Evolutionary conservation across 2,329 filamentous ascomycete species (phyloP).

Genomic region (Aciculosporium take): DNA sequence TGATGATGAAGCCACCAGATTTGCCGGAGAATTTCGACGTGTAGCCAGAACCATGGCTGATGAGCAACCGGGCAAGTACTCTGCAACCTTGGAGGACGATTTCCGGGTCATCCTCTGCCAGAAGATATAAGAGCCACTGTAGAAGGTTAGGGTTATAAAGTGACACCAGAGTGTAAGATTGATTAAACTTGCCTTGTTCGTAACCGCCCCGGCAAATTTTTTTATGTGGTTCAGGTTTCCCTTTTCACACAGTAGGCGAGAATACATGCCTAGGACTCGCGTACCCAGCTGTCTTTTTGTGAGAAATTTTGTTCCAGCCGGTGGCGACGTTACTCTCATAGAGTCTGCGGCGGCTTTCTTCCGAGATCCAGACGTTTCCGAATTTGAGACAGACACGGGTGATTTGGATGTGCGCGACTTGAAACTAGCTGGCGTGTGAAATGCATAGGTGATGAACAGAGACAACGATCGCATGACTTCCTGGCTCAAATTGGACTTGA

Average conservation of each 20-base stretch:
- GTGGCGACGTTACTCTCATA: slow-evolving; percentile 16
- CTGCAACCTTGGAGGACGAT: slow-evolving; percentile 69
- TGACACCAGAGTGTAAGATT: background rate
- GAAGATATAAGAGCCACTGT: slow-evolving; percentile 80
- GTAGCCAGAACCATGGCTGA: slow-evolving; percentile 69
- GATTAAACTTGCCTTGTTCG: slow-evolving; percentile 57
- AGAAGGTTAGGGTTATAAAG: slow-evolving; percentile 7
- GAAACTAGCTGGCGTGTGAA: slow-evolving; percentile 46
- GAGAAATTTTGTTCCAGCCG: slow-evolving; percentile 23
- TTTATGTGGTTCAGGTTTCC: slow-evolving; percentile 54
- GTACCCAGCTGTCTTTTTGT: slow-evolving; percentile 60
- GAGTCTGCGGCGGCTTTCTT: slow-evolving; percentile 25
- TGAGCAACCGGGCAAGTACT: slow-evolving; percentile 69
- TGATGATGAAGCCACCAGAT: slow-evolving; percentile 74
- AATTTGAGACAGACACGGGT: slow-evolving; percentile 22
- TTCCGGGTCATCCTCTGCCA: slow-evolving; percentile 74
- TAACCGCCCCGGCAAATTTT: slow-evolving; percentile 87
- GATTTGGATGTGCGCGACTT: slow-evolving; percentile 37
- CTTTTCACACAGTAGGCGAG: slow-evolving; percentile 61
- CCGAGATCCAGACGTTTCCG: slow-evolving; percentile 25
- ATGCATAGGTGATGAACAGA: slow-evolving; percentile 82
- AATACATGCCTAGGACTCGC: slow-evolving; percentile 63
- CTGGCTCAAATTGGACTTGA: slow-evolving; percentile 67
- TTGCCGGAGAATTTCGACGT: slow-evolving; percentile 72
- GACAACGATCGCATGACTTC: slow-evolving; percentile 78